Percentiles rank a stretch among this genome's conserved stretches.
phyloP scores from a whole-genome alignment of 208 protist species.

The Tritrichomonas musculus region DNA sequence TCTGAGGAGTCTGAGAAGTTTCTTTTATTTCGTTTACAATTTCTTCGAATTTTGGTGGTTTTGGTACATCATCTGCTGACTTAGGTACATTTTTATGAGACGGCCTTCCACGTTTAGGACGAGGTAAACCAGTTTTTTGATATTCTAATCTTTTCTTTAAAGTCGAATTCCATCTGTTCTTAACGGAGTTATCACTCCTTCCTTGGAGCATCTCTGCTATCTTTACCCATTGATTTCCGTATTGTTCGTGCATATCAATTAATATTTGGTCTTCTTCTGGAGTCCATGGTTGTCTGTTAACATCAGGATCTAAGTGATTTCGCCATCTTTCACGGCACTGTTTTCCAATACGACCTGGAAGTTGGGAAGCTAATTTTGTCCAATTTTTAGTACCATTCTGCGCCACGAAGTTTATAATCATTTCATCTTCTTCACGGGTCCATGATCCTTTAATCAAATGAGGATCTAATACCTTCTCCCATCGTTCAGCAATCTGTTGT shows the following conservation, averaged over 20 bases:
- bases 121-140: not conserved
- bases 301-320: slow-evolving; percentile 54
- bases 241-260: slow-evolving; percentile 42
- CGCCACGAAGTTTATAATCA: slow-evolving; percentile 41
- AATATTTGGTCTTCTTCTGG: slow-evolving; percentile 49
- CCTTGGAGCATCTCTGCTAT: slow-evolving; percentile 52
- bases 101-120: not conserved
- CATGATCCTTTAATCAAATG: not conserved
- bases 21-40: not conserved
- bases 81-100: not conserved
- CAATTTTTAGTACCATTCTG: slow-evolving; percentile 48
- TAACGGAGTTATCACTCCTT: slow-evolving; percentile 54
- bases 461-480: not conserved
- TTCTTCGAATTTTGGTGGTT: slow-evolving; percentile 16
- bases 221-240: slow-evolving; percentile 50
- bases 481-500: not conserved
- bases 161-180: slow-evolving; percentile 56
- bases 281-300: slow-evolving; percentile 49
- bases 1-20: not conserved
- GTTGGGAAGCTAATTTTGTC: slow-evolving; percentile 40
- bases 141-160: slow-evolving; percentile 36
- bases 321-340: slow-evolving; percentile 55
- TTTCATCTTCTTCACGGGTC: slow-evolving; percentile 47
- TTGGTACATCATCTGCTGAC: slow-evolving; percentile 14
- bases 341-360: slow-evolving; percentile 49